These are phyloP conservation scores for Boeremia exigua DNA, from an alignment of 2,329 filamentous ascomycete genomes.

Conservation along the genomic window DNA sequence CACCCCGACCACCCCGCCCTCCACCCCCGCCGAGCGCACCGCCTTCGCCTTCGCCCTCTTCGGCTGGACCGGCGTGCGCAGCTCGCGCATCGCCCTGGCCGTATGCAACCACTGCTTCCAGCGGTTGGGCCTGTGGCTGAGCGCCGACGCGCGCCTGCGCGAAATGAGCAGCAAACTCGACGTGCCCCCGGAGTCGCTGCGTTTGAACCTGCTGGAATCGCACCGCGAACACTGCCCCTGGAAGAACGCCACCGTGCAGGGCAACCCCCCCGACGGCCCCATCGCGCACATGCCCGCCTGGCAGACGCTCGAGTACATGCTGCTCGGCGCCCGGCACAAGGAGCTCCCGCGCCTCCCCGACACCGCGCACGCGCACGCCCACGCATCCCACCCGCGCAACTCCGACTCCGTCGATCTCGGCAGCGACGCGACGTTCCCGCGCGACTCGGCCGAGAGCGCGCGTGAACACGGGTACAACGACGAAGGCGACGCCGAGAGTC, in stretches of 20 bases:
- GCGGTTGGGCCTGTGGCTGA: conserved; percentile 92
- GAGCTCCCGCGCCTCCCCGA: not conserved
- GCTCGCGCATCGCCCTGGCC: conserved; percentile 71
- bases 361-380: not conserved
- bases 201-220: conserved; percentile 45
- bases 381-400: conserved; percentile 14
- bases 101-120: conserved; percentile 87
- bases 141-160: conserved; percentile 51
- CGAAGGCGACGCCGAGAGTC: conserved; percentile 19
- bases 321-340: conserved; percentile 19
- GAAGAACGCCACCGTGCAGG: conserved; percentile 46
- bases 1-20: conserved; percentile 17
- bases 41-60: conserved; percentile 50
- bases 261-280: conserved; percentile 37
- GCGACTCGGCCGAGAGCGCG: conserved; percentile 11
- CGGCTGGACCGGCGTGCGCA: conserved; percentile 62
- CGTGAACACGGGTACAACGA: conserved; percentile 14
- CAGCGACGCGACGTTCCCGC: conserved; percentile 25
- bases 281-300: conserved; percentile 44
- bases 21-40: conserved; percentile 28
- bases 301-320: conserved; percentile 45
- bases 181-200: conserved; percentile 36
- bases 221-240: conserved; percentile 52
- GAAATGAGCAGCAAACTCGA: conserved; percentile 44
- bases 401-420: conserved; percentile 35